A percentile compares a stretch with the other conserved stretches of the same genome.
These are phyloP conservation scores for Hortaea sp. DNA, from an alignment of 2,329 filamentous ascomycete species.

Conservation along the genomic window DNA sequence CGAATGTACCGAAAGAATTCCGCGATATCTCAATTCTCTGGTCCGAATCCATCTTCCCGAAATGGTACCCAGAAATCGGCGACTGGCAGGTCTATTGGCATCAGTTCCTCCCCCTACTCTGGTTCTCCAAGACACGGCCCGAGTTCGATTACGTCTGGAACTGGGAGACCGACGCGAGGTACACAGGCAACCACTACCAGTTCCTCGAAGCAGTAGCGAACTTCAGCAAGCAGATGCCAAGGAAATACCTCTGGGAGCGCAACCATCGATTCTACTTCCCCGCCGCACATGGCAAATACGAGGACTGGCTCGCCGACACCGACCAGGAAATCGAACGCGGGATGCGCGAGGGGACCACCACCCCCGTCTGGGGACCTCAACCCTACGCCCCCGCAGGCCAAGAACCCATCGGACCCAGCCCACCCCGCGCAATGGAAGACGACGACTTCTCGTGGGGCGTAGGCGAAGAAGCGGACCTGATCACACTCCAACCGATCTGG, in stretches of 20 bases:
- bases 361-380: constrained; percentile 72
- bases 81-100: constrained; percentile 42
- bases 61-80: constrained; percentile 39
- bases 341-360: constrained; percentile 29
- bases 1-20: constrained; percentile 60
- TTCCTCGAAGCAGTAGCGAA: constrained; percentile 55
- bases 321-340: constrained; percentile 32
- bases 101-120: constrained; percentile 65
- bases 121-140: constrained; percentile 64
- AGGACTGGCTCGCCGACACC: constrained; percentile 34
- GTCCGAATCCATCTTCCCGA: constrained; percentile 49
- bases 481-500: constrained; percentile 86
- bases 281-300: constrained; percentile 40
- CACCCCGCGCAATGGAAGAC: constrained; percentile 62
- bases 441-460: constrained; percentile 82
- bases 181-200: constrained; percentile 73
- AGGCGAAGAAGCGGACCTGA: constrained; percentile 80
- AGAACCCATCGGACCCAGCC: constrained; percentile 65
- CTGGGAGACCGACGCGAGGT: constrained; percentile 75
- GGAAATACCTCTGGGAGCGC: constrained; percentile 50
- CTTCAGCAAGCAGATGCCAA: constrained; percentile 44
- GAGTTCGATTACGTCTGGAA: constrained; percentile 76
- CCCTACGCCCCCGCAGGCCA: constrained; percentile 58
- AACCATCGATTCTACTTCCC: constrained; percentile 48
- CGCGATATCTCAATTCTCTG: constrained; percentile 61